phyloP scores from a whole-genome alignment of 2,329 filamentous ascomycete genomes.

The Calonectria montana region DNA sequence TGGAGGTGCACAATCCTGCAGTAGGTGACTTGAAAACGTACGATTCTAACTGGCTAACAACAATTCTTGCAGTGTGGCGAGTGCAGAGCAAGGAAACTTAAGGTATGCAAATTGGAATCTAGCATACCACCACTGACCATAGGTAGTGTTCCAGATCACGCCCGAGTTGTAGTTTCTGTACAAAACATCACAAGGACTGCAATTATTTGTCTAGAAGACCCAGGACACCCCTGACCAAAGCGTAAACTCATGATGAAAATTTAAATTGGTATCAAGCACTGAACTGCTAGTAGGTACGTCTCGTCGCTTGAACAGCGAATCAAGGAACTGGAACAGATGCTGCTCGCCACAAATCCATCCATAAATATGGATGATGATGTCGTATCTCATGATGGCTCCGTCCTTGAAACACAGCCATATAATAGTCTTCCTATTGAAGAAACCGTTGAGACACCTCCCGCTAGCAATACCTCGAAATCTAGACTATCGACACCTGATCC shows the following conservation, averaged over 20 bases:
- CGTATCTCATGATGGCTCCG: neutral
- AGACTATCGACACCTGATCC: neutral
- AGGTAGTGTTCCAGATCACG: neutral
- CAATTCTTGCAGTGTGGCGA: neutral
- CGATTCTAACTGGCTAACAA: neutral
- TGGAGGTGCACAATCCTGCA: neutral
- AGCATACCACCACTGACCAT: neutral
- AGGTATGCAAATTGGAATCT: neutral
- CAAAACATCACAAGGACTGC: neutral
- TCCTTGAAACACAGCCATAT: neutral
- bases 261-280: neutral
- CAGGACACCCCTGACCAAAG: neutral
- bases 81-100: neutral
- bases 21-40: neutral
- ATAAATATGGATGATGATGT: neutral
- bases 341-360: neutral
- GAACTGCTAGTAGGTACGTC: neutral
- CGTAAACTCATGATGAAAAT: neutral
- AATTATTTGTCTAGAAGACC: neutral
- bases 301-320: neutral
- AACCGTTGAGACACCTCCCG: neutral
- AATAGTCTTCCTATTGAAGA: neutral
- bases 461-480: neutral
- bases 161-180: neutral
- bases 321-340: neutral